Base-by-base conservation (phyloP, 371 early-diverging fungal species). In the Choanephora cucurbitarum region DNA sequence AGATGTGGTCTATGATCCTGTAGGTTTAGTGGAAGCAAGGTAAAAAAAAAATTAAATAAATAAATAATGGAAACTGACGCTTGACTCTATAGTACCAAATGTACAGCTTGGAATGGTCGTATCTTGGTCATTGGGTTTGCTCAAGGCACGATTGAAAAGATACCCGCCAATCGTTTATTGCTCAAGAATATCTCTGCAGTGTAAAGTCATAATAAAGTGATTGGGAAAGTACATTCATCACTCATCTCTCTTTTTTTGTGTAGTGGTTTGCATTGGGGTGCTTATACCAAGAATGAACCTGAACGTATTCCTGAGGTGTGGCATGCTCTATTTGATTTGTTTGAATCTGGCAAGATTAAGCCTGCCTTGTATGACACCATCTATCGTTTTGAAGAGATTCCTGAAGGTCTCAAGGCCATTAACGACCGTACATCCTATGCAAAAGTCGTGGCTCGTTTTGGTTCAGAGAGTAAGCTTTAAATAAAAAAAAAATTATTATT, bases 91-190 rank as follows among this genome's bases (percentile, higher is more conserved):
- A 79, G 80, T 45, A 86, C 75, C 11, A 79, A 88, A 53, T 91
- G 92, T 54, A 76, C 86, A n/a, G 92, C 91, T 14, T 93, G 91
- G 90, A 90, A 88, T 65, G 95, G 90, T 3, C 86, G 93, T 34
- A 73, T 93, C 3, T 65, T 95, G 10, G 88, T 95, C 6, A 83
- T 95, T 44, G 96, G 94, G 5, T 95, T 94, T 76, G 92, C 93
- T 5, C 85, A 84, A 23, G 94, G 93, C 14, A 72, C 73, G 1
- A 90, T 91, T 60, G 95, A 95, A 59, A 88, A 89, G 58, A 72
- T 94, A 4, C 81, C 93, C 1, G 77, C 86, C 3, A 94, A 95
- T 62, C 80, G 92, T 13, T 69, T 94, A 15, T 71, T 95, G 62
- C 72, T 95, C 44, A 95, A 95, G 70, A 92, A 92, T 60, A 81